Evolutionary conservation across 495 filamentous ascomycete genomes (phyloP), one percentile per base, ranked within the genome.

Genomic region (Hypoxylon fuscum): DNA sequence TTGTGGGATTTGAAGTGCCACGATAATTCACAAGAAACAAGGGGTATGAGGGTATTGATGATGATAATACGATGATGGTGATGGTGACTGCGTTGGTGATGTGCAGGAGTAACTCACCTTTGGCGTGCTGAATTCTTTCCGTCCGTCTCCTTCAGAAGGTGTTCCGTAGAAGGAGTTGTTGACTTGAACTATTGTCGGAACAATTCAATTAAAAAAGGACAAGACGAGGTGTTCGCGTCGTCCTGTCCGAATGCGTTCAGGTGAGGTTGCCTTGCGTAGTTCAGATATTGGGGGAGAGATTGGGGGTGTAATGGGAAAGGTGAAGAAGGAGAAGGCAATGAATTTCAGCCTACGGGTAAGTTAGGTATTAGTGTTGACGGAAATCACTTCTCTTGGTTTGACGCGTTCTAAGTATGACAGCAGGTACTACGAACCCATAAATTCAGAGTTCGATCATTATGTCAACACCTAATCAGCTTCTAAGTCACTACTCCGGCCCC

Each of bases 31-130:
- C 45, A n/a, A 1, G 10, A 2, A 23, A 7, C 0, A 18, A 18
- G 21, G 22, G 18, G 23, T 18, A 15, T 46, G 14, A 15, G 1
- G 6, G 6, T 40, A 8, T 9, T 15, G 17, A 45, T 29, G 12
- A 23, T 12, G 17, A 25, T 23, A 23, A 44, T 25, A 21, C 20
- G n/a, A 10, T 5, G 14, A 25, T 23, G 8, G 20, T 2, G 20
- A 20, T n/a, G n/a, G n/a, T n/a, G n/a, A 25, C 17, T 1, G n/a
- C 18, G 11, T 11, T 45, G 15, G 37, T 27, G 34, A 37, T 37
- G 15, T 5, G 32, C 20, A 55, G 44, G 42, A 35, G 59, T 22
- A 20, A 56, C 59, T 62, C 45, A 62, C 59, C 32, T 27, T 23
- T 4, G 35, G n/a, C 40, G 22, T 6, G 17, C 12, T 38, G 32